phyloP scores from a whole-genome alignment of 2,329 filamentous ascomycete genomes.

The Leptographium galeiforme region DNA sequence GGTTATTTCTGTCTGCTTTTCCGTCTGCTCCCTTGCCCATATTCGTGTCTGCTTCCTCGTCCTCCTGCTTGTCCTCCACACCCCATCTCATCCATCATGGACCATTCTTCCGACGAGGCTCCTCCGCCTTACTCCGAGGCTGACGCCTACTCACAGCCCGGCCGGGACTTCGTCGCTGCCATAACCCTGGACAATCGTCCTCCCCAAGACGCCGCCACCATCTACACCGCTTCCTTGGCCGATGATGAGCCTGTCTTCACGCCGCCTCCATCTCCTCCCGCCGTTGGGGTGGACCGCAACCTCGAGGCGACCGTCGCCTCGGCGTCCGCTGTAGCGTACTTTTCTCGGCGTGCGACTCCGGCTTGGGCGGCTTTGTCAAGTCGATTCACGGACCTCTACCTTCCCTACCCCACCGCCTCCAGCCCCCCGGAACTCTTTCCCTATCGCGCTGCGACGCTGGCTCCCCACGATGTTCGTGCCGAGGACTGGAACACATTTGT shows the following conservation, averaged over 20 bases:
- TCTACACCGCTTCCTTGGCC: background rate
- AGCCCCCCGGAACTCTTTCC: conserved; percentile 31
- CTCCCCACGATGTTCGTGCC: conserved; percentile 28
- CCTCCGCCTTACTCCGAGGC: conserved; percentile 46
- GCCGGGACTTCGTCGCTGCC: conserved; percentile 10
- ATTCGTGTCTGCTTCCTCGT: background rate
- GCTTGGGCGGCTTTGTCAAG: too few relatives aligned
- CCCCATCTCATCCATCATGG: conserved; percentile 10
- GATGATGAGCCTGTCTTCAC: too few relatives aligned
- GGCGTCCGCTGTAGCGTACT: too few relatives aligned
- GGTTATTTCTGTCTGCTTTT: background rate
- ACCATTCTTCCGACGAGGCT: conserved; percentile 26
- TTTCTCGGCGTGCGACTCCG: too few relatives aligned
- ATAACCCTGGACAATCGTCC: too few relatives aligned
- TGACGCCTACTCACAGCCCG: conserved; percentile 36
- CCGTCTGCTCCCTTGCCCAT: background rate
- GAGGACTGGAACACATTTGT: conserved; percentile 48
- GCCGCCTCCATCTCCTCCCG: background rate
- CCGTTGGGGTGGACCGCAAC: background rate
- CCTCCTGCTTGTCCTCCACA: too few relatives aligned
- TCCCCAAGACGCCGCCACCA: conserved; percentile 23
- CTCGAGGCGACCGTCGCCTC: background rate
- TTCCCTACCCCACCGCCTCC: conserved; percentile 16
- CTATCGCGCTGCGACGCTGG: conserved; percentile 22
- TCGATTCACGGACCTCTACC: conserved; percentile 12